Conservation (phyloP, 805 yeast species). For the Komagataella pseudopastoris region DNA sequence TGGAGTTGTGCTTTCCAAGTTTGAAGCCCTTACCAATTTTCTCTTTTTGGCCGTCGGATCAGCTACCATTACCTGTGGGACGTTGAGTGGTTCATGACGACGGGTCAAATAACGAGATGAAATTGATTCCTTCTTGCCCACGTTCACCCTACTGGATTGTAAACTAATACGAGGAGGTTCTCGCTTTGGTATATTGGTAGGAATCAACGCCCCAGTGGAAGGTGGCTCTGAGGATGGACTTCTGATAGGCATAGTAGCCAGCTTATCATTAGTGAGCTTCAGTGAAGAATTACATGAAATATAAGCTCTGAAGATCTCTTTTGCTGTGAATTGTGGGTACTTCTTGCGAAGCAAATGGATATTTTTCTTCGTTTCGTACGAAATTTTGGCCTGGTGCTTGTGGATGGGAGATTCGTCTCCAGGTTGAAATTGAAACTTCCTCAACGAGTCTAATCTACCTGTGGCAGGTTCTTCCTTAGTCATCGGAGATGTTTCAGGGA, state of each 20-base stretch:
- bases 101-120: background rate
- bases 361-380: conserved; percentile 14
- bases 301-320: background rate
- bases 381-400: conserved; percentile 5
- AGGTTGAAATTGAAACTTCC: conserved; percentile 25
- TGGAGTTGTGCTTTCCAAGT: background rate
- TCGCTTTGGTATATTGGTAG: background rate
- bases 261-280: background rate
- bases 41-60: background rate
- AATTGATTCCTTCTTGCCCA: background rate
- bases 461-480: conserved; percentile 6
- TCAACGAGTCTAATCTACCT: conserved; percentile 18
- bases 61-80: background rate
- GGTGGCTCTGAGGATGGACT: background rate
- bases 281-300: background rate
- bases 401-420: background rate
- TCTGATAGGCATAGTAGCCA: background rate
- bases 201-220: background rate
- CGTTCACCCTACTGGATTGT: background rate
- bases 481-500: conserved; percentile 36
- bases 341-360: conserved; percentile 16
- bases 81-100: background rate
- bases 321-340: conserved; percentile 4
- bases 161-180: background rate
- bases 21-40: background rate